Percentiles rank a stretch among this genome's conserved stretches.
phyloP scores from a whole-genome alignment of 352 stramenopile species.

The Phytopythium boreale region DNA sequence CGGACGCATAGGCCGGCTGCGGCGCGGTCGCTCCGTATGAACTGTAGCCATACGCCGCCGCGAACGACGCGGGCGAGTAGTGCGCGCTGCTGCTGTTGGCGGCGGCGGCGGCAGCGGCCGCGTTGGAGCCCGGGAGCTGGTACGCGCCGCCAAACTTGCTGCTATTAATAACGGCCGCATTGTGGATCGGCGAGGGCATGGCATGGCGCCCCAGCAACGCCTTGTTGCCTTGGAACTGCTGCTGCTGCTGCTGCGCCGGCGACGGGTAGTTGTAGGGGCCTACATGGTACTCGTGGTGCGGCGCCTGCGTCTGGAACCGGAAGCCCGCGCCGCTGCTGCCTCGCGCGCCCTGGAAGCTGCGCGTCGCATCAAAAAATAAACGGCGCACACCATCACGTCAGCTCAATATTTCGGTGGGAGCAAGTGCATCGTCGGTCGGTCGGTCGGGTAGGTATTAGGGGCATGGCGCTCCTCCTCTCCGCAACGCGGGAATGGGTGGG shows the following conservation, averaged over 20 bases:
- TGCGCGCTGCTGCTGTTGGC: slow-evolving; percentile 17
- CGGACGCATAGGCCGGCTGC: slow-evolving; percentile 13
- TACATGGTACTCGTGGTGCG: not conserved
- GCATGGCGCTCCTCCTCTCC: not conserved
- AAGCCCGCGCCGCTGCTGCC: slow-evolving; percentile 12
- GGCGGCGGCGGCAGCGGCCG: not conserved
- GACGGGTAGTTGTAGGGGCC: slow-evolving; percentile 19
- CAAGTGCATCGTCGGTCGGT: not conserved
- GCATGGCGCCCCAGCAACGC: slow-evolving; percentile 20
- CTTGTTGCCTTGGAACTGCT: slow-evolving; percentile 28
- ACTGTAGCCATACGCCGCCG: slow-evolving; percentile 25
- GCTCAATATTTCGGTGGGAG: not conserved
- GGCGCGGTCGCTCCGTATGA: slow-evolving; percentile 29
- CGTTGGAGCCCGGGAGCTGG: not conserved
- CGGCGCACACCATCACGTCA: slow-evolving; percentile 8
- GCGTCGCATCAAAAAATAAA: not conserved
- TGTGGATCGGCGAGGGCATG: slow-evolving; percentile 14
- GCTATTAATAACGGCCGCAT: slow-evolving; percentile 1
- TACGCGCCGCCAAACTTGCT: slow-evolving; percentile 24
- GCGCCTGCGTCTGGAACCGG: not conserved
- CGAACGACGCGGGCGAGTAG: slow-evolving; percentile 32
- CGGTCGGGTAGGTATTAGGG: not conserved
- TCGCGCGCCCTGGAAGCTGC: slow-evolving; percentile 28
- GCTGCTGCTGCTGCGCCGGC: slow-evolving; percentile 24
- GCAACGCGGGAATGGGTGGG: not conserved